These are phyloP conservation scores for Lathyrus sativus DNA, from an alignment of 306 rosid species.

Conservation along the genomic window DNA sequence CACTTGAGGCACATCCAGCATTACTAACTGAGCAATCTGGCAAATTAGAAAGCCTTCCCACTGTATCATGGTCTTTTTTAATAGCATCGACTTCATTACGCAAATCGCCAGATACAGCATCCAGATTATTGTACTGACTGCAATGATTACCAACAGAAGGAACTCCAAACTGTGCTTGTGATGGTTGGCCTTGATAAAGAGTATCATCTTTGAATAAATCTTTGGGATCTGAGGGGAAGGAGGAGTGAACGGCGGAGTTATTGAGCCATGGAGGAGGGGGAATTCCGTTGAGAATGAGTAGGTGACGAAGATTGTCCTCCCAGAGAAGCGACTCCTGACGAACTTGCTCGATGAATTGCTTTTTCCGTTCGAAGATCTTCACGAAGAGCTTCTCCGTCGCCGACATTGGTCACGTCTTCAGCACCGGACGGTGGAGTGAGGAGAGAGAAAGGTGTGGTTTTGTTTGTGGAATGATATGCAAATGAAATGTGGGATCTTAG, in stretches of 20 bases:
- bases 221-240: constrained; percentile 46
- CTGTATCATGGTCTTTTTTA: no score
- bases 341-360: constrained; percentile 68
- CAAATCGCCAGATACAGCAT: constrained; percentile 37
- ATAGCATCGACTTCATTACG: constrained; percentile 36
- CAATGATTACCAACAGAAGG: constrained; percentile 46
- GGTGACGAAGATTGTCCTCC: constrained; percentile 70
- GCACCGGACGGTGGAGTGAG: constrained; percentile 15
- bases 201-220: no score
- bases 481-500: no score
- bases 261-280: constrained; percentile 79
- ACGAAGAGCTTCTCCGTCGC: constrained; percentile 66
- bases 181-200: constrained; percentile 49
- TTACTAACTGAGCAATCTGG: no score
- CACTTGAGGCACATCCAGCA: no score
- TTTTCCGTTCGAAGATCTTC: constrained; percentile 78
- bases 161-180: constrained; percentile 38
- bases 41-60: no score
- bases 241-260: constrained; percentile 42
- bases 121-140: constrained; percentile 44
- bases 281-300: constrained; percentile 79
- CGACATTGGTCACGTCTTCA: constrained; percentile 40
- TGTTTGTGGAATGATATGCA: no score
- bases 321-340: constrained; percentile 64
- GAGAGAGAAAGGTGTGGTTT: neutral